Percentiles rank a stretch among this genome's conserved stretches.
Evolutionary conservation across 2,329 filamentous ascomycete species (phyloP).

Genomic region (Sphaerulina vaccinii): DNA sequence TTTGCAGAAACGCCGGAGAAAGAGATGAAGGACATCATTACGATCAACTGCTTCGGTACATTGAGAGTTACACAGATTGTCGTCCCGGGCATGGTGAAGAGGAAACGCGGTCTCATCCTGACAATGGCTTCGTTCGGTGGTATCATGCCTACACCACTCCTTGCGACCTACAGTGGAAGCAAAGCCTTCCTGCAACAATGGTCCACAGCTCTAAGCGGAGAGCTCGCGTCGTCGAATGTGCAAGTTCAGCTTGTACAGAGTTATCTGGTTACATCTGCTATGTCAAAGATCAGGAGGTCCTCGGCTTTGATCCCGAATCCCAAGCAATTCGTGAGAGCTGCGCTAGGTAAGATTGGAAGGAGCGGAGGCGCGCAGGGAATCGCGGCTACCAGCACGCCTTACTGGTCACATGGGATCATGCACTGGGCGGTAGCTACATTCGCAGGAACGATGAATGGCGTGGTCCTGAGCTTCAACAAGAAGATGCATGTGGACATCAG

Average conservation of each 20-base stretch:
- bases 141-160: constrained; percentile 82
- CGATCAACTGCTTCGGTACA: constrained; percentile 90
- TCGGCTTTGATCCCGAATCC: constrained; percentile 77
- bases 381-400: constrained; percentile 83
- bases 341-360: constrained; percentile 76
- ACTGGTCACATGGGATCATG: constrained; percentile 88
- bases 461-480: constrained; percentile 61
- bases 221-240: constrained; percentile 76
- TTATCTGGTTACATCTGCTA: constrained; percentile 91
- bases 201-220: constrained; percentile 80
- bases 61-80: constrained; percentile 83
- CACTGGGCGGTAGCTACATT: constrained; percentile 72
- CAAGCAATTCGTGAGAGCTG: constrained; percentile 74
- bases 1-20: constrained; percentile 76
- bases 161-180: constrained; percentile 95
- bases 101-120: constrained; percentile 83
- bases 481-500: constrained; percentile 81
- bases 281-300: constrained; percentile 89
- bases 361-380: constrained; percentile 75
- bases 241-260: constrained; percentile 89
- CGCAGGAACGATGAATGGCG: constrained; percentile 56
- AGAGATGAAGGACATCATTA: constrained; percentile 87
- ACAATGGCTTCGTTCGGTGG: constrained; percentile 98
- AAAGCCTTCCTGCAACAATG: constrained; percentile 98
- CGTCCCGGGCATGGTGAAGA: constrained; percentile 77